These are phyloP conservation scores for Podaxis pistillaris DNA, from an alignment of 768 basidiomycete species.

Conservation along the genomic window DNA sequence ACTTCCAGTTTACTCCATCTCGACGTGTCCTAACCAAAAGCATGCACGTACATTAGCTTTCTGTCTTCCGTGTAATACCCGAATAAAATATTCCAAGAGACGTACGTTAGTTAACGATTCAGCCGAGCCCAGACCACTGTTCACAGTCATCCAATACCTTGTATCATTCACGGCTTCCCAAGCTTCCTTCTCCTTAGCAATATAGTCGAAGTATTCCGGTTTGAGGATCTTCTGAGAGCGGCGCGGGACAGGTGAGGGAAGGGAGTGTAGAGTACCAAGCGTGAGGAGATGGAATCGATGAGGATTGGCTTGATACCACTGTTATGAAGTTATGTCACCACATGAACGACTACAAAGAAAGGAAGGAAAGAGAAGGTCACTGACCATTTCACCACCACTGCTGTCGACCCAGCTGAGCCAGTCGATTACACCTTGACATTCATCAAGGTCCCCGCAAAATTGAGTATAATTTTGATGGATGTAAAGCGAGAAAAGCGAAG, in stretches of 20 bases:
- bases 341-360: not conserved
- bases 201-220: conserved; percentile 76
- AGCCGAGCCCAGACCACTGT: conserved; percentile 24
- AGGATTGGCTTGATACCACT: conserved; percentile 72
- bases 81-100: not conserved
- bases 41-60: not conserved
- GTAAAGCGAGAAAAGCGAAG: conserved; percentile 84
- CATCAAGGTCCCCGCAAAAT: conserved; percentile 76
- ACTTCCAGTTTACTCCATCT: conserved; percentile 52
- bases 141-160: conserved; percentile 52
- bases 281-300: conserved; percentile 85
- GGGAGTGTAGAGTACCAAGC: conserved; percentile 79
- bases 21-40: not conserved
- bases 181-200: conserved; percentile 56
- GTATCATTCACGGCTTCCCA: conserved; percentile 58
- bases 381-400: conserved; percentile 60
- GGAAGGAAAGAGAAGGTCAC: conserved; percentile 18
- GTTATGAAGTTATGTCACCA: not conserved
- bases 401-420: conserved; percentile 78
- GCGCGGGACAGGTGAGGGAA: conserved; percentile 84
- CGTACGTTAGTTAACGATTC: conserved; percentile 9
- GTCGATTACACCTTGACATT: conserved; percentile 68
- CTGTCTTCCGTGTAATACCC: not conserved
- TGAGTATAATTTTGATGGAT: conserved; percentile 92
- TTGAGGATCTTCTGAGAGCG: conserved; percentile 83